These are phyloP conservation scores for Zangia roseola DNA, from an alignment of 768 basidiomycete genomes.

Conservation along the genomic window DNA sequence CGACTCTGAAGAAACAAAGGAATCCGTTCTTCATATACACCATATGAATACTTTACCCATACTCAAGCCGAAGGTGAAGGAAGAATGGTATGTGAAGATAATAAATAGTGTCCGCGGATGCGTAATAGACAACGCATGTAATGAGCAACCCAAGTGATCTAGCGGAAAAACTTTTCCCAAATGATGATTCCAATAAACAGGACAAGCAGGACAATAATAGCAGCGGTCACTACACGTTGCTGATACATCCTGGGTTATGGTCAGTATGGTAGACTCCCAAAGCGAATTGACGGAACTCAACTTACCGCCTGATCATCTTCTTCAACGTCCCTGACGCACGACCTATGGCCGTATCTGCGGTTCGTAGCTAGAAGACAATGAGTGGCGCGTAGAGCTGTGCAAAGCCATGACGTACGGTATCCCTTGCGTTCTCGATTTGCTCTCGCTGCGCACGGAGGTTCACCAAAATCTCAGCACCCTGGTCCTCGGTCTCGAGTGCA, in stretches of 20 bases:
- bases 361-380: constrained; percentile 56
- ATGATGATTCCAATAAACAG: constrained; percentile 79
- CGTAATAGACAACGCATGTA: constrained; percentile 11
- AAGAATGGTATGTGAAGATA: constrained; percentile 15
- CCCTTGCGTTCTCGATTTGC: constrained; percentile 90
- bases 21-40: constrained; percentile 37
- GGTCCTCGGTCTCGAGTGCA: constrained; percentile 93
- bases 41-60: constrained; percentile 12
- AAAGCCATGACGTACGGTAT: constrained; percentile 58
- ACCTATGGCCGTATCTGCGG: constrained; percentile 88
- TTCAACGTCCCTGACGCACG: constrained; percentile 88
- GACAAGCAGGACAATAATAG: constrained; percentile 82
- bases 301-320: constrained; percentile 93
- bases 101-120: constrained; percentile 29
- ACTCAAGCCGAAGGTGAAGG: neutral
- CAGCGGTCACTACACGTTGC: constrained; percentile 84
- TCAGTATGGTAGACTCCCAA: constrained; percentile 10
- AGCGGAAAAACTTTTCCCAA: constrained; percentile 70
- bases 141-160: constrained; percentile 18
- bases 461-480: constrained; percentile 88
- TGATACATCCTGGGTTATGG: constrained; percentile 83
- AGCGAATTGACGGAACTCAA: constrained; percentile 9
- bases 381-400: neutral
- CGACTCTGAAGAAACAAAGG: constrained; percentile 13
- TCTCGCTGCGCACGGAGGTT: constrained; percentile 87